phyloP scores from a whole-genome alignment of 495 filamentous ascomycete genomes.

The Hyaloscypha bicolor region DNA sequence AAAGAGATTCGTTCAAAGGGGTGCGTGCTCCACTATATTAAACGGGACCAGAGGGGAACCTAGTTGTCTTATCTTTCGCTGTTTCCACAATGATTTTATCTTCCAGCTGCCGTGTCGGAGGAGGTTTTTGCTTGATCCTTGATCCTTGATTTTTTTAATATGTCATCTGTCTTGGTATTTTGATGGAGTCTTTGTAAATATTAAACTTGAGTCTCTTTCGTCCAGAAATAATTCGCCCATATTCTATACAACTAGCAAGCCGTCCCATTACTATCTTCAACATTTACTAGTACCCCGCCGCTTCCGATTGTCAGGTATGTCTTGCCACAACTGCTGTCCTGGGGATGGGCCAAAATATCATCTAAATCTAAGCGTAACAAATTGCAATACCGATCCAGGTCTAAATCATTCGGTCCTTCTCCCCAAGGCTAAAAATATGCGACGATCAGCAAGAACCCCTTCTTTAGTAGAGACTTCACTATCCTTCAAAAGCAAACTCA shows the following conservation, averaged over 20 bases:
- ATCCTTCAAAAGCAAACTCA: neutral
- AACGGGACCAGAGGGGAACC: too few species aligned
- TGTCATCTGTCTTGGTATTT: too few species aligned
- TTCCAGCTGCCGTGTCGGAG: too few species aligned
- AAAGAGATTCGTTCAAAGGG: too few species aligned
- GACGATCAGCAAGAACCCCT: neutral
- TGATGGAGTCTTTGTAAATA: too few species aligned
- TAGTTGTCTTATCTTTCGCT: too few species aligned
- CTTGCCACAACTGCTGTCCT: neutral
- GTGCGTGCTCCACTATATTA: too few species aligned
- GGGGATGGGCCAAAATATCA: conserved; percentile 26
- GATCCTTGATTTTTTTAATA: too few species aligned
- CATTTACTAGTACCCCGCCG: neutral
- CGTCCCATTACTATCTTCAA: neutral
- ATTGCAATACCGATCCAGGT: conserved; percentile 33
- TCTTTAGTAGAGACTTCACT: neutral
- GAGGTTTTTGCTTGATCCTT: too few species aligned
- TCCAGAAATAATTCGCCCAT: neutral
- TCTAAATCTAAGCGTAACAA: conserved; percentile 32
- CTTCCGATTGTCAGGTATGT: neutral
- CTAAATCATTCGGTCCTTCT: conserved; percentile 35
- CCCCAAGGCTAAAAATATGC: conserved; percentile 29
- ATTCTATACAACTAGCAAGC: neutral
- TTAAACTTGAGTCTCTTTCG: neutral
- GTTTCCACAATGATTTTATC: too few species aligned